Evolutionary conservation across 2,329 filamentous ascomycete species (phyloP), one percentile per base, ranked within the genome.

Genomic region (Cercospora beticola): DNA sequence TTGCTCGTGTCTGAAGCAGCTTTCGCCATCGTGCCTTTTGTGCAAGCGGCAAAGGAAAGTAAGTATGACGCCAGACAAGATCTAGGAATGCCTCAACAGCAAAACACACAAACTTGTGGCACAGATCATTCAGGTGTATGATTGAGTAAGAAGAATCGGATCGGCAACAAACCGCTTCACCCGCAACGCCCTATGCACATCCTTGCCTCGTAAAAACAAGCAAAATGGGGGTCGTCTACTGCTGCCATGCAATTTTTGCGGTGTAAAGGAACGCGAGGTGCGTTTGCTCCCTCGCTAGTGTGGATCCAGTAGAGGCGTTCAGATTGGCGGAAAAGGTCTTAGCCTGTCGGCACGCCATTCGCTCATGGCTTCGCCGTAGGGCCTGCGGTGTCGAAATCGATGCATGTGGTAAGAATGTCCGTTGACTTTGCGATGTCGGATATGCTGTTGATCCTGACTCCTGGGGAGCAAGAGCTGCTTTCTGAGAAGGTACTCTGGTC

Each of bases 1-100:
- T 65, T 52, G 56, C 54, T 64, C 21, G 62, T 54, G 12, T 64
- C 63, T 33, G 63, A 60, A 33, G 26, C 26, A 49, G 52, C 56
- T 60, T 56, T 33, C 40, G 54, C 56, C 56, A 60, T 59, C 2
- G 28, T 30, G 28, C 14, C 54, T 10, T 10, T 23, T 16, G 28
- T 59, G 56, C n/a, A 33, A 33, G 28, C 31, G 56, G n/a, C 4
- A 23, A 1, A 16, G n/a, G n/a, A 10, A 36, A 23, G 56, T 36
- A 31, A 59, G 31, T 59, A 28, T 56, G 49, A 56, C 49, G 49
- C 49, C 49, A 56, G 49, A 56, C 23, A 28, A 26, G 49, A 28
- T 26, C 21, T 56, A 28, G 49, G 23, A 56, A 56, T 56, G 23
- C 23, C 49, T 56, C 49, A 16, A 16, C 23, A 18, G 23, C 49